Conservation (phyloP, 2,329 filamentous ascomycete species). For the Chlorencoelia australis region DNA sequence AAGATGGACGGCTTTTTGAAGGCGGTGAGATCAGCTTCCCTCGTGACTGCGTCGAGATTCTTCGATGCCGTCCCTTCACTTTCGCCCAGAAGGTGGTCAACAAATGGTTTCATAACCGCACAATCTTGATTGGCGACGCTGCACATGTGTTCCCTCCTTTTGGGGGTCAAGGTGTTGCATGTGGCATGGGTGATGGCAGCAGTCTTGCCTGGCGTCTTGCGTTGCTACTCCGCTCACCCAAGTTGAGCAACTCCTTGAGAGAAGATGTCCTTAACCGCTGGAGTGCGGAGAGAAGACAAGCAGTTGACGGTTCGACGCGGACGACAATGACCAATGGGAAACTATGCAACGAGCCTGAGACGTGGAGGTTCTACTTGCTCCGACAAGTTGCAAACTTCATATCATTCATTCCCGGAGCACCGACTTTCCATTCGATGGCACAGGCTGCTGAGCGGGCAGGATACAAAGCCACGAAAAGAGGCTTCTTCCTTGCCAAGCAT, state of each 20-base stretch:
- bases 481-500: not conserved
- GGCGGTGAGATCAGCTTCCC: constrained; percentile 32
- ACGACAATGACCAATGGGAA: constrained; percentile 1
- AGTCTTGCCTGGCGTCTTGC: constrained; percentile 11
- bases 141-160: constrained; percentile 35
- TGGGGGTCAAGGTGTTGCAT: constrained; percentile 12
- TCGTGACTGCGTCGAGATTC: constrained; percentile 29
- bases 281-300: not conserved
- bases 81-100: constrained; percentile 20
- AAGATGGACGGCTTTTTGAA: constrained; percentile 11
- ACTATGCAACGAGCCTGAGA: not conserved
- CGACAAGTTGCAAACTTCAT: not conserved
- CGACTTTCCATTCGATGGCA: not conserved
- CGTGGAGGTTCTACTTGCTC: not conserved
- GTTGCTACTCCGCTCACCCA: not conserved
- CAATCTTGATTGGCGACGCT: constrained; percentile 30
- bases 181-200: constrained; percentile 8
- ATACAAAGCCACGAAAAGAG: not conserved
- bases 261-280: not conserved
- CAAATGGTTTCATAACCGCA: constrained; percentile 26
- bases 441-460: not conserved
- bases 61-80: constrained; percentile 29
- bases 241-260: not conserved
- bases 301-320: constrained; percentile 1
- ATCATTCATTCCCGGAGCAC: not conserved